Percentiles rank a stretch among this genome's conserved stretches.
These are phyloP conservation scores for Rhizopogon parksii DNA, from an alignment of 1,284 basidiomycete species.

Conservation along the genomic window DNA sequence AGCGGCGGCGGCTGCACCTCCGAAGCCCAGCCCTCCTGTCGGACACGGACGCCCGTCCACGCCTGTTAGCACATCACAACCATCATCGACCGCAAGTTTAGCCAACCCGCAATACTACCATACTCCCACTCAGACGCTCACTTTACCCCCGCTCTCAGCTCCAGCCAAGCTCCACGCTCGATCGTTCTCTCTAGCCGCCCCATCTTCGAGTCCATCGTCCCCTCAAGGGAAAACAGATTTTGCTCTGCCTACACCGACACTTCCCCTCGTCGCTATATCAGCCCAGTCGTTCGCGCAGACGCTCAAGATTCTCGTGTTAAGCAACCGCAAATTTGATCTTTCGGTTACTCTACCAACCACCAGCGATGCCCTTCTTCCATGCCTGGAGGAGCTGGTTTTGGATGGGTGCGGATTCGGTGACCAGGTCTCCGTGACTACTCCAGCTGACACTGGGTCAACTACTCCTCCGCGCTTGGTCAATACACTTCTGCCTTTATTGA, in stretches of 20 bases:
- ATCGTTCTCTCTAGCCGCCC: slow-evolving; percentile 51
- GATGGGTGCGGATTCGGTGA: slow-evolving; percentile 66
- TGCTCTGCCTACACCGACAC: slow-evolving; percentile 55
- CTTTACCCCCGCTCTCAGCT: slow-evolving; percentile 54
- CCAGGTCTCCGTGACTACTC: slow-evolving; percentile 38
- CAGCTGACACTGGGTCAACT: slow-evolving; percentile 22
- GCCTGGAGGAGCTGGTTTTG: slow-evolving; percentile 62
- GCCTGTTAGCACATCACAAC: slow-evolving; percentile 13
- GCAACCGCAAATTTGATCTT: slow-evolving; percentile 57
- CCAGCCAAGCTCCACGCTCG: slow-evolving; percentile 50
- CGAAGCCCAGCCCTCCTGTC: slow-evolving; percentile 11
- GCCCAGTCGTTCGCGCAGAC: slow-evolving; percentile 54
- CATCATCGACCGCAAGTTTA: slow-evolving; percentile 30
- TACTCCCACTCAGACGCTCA: slow-evolving; percentile 46
- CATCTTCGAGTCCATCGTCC: slow-evolving; percentile 15
- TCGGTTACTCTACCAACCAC: slow-evolving; percentile 47
- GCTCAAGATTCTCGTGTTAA: slow-evolving; percentile 54
- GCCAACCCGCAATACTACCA: slow-evolving; percentile 54
- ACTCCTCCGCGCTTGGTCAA: slow-evolving; percentile 40
- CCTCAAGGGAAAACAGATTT: slow-evolving; percentile 38
- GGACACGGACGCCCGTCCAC: slow-evolving; percentile 22
- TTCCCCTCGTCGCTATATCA: slow-evolving; percentile 57
- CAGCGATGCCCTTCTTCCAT: slow-evolving; percentile 44
- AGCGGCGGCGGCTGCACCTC: slow-evolving; percentile 34
- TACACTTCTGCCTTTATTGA: slow-evolving; percentile 48